Base-by-base conservation (phyloP, 768 basidiomycete species). In the Pleurotus giganteus region DNA sequence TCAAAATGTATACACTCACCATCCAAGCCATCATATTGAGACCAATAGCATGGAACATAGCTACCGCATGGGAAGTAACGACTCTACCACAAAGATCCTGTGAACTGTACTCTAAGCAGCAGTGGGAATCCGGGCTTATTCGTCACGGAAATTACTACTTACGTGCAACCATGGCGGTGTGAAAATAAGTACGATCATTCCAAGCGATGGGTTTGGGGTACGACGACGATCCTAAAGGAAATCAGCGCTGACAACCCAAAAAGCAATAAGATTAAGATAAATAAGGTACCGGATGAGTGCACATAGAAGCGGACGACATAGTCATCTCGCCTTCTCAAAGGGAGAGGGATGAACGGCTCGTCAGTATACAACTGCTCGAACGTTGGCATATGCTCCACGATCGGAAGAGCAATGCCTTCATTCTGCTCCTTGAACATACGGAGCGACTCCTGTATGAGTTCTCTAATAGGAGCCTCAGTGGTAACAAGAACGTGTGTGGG, bases 401-500 rank as follows among this genome's bases (percentile, higher is more conserved):
- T 46, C 4, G 58, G 58, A 29, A 26, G 19, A 8, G 9, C 32
- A 11, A 24, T 23, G 13, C 39, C 26, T 19, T 41, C 44, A 21
- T 53, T 53, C 29, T 42, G 19, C 15, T 31, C 28, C 32, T 12
- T 23, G n/a, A 53, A 36, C 26, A 28, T n/a, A 9, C 36, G n/a
- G 12, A 53, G 17, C 11, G 52, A 31, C 28, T 53, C 52, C 19
- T 44, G 23, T 27, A 53, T 60, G 15, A 69, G 53, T 5, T 54
- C 57, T 27, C 58, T 54, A 55, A 63, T 64, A 2, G 60, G 36
- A 4, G 46, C 8, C 42, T 66, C 69, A 9, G 44, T 42, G 26
- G 61, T 63, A 37, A 69, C 58, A 43, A 67, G 58, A 12, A 70
- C 19, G 36, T 68, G 64, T 0, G 51, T 60, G 2, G 59, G 57